Evolutionary conservation across 2,329 filamentous ascomycete species (phyloP).

Genomic region (Pseudogymnoascus sp.): DNA sequence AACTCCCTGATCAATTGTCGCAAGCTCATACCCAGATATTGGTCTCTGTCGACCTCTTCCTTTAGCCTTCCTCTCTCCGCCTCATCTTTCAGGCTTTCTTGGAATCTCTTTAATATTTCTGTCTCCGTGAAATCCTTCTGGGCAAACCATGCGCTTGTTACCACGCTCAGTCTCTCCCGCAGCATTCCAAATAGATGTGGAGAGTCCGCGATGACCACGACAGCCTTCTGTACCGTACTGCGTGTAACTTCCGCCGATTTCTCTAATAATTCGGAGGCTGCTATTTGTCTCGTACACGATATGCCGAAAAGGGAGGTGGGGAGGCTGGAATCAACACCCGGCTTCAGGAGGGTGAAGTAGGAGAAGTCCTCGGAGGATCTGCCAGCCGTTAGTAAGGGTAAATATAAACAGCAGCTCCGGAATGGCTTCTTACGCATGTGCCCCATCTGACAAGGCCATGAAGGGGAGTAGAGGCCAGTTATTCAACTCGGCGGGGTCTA

Average conservation of each 20-base stretch:
- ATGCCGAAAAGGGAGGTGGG: slow-evolving; percentile 90
- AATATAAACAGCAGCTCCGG: slow-evolving; percentile 26
- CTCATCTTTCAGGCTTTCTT: slow-evolving; percentile 72
- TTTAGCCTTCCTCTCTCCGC: slow-evolving; percentile 47
- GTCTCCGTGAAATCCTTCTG: slow-evolving; percentile 87
- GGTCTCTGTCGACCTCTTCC: slow-evolving; percentile 68
- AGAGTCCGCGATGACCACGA: slow-evolving; percentile 87
- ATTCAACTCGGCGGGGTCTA: slow-evolving; percentile 72
- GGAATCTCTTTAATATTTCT: slow-evolving; percentile 83
- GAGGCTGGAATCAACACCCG: slow-evolving; percentile 43
- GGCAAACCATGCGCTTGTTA: slow-evolving; percentile 93
- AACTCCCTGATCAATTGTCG: slow-evolving; percentile 91
- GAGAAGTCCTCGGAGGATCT: slow-evolving; percentile 93
- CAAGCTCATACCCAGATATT: slow-evolving; percentile 81
- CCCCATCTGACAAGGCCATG: slow-evolving; percentile 93
- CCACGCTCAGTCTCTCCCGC: slow-evolving; percentile 78
- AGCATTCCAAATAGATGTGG: slow-evolving; percentile 86
- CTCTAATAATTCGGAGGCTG: slow-evolving; percentile 66
- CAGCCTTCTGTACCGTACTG: slow-evolving; percentile 94
- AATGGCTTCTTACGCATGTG: slow-evolving; percentile 74
- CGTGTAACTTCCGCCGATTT: slow-evolving; percentile 86
- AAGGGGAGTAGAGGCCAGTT: slow-evolving; percentile 90
- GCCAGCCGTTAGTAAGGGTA: slow-evolving; percentile 11
- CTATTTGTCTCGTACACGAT: slow-evolving; percentile 86
- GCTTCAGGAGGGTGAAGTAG: slow-evolving; percentile 83